Evolutionary conservation across 2,329 filamentous ascomycete genomes (phyloP).

Genomic region (Hymenoscyphus fructigenus): DNA sequence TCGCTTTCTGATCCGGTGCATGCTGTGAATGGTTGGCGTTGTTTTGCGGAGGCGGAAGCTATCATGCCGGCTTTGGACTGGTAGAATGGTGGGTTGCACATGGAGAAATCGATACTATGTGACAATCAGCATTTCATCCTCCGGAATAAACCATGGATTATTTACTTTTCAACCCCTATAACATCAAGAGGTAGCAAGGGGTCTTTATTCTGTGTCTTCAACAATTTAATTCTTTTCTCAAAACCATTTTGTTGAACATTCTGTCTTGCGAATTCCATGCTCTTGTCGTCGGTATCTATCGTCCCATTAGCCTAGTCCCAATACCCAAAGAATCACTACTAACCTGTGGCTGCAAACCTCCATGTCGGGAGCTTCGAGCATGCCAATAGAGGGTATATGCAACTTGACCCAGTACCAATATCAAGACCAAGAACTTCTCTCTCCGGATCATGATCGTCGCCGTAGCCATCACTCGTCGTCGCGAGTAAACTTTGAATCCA

Average conservation of each 20-base stretch:
- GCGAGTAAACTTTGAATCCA: conserved; percentile 86
- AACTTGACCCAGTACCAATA: conserved; percentile 86
- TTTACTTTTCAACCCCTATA: conserved; percentile 43
- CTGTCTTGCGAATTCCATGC: conserved; percentile 60
- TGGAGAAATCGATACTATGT: conserved; percentile 70
- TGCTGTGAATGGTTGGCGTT: conserved; percentile 65
- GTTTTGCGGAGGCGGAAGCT: conserved; percentile 64
- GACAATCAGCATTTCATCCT: conserved; percentile 17
- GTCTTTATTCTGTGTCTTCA: conserved; percentile 52
- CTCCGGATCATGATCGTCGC: conserved; percentile 51
- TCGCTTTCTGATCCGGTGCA: conserved; percentile 77
- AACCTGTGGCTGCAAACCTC: conserved; percentile 69
- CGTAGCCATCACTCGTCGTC: conserved; percentile 46
- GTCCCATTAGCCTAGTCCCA: conserved; percentile 31
- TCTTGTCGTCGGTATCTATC: conserved; percentile 73
- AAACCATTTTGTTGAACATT: conserved; percentile 71
- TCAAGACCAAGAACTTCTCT: conserved; percentile 70
- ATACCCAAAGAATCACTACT: background rate
- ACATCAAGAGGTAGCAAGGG: conserved; percentile 59
- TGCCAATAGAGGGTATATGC: conserved; percentile 85
- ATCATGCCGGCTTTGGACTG: conserved; percentile 67
- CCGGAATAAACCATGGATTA: background rate
- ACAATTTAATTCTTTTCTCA: conserved; percentile 60
- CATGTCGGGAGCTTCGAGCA: conserved; percentile 67
- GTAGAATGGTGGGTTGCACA: conserved; percentile 97